These are phyloP conservation scores for Fraxinus sp. DNA, from an alignment of 305 asterid species.

Conservation along the genomic window DNA sequence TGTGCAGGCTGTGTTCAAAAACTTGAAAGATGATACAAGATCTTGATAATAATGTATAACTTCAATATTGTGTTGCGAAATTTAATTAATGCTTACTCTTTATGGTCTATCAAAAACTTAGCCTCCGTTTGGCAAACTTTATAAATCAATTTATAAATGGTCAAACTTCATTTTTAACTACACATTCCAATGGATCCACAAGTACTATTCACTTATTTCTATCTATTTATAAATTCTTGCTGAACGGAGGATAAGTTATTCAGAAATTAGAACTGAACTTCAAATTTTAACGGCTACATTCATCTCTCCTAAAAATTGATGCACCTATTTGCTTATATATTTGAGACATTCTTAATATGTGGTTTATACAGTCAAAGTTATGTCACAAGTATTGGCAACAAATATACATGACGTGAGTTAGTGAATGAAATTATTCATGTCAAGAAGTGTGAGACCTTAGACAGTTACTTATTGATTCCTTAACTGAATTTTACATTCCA, in stretches of 20 bases:
- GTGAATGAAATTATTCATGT: slow-evolving; percentile 5
- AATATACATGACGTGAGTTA: neutral
- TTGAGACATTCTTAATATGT: neutral
- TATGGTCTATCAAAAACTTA: neutral
- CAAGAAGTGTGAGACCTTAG: slow-evolving; percentile 10
- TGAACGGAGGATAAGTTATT: neutral
- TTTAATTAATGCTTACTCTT: neutral
- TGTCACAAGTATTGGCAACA: slow-evolving; percentile 2
- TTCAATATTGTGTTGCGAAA: neutral
- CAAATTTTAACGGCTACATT: neutral
- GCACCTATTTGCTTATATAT: neutral
- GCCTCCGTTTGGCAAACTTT: neutral
- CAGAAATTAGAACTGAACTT: neutral
- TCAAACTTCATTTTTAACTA: neutral
- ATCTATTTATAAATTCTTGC: neutral
- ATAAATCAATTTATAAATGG: neutral
- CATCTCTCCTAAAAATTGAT: neutral
- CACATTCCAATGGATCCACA: neutral
- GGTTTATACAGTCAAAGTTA: neutral
- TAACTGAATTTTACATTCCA: slow-evolving; percentile 1
- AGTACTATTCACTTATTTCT: neutral
- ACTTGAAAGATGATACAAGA: neutral
- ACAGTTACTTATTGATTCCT: neutral
- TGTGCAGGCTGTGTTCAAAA: neutral
- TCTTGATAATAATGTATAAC: neutral